These are phyloP conservation scores for Sarocladium strictum DNA, from an alignment of 2,329 filamentous ascomycete species.

Conservation along the genomic window DNA sequence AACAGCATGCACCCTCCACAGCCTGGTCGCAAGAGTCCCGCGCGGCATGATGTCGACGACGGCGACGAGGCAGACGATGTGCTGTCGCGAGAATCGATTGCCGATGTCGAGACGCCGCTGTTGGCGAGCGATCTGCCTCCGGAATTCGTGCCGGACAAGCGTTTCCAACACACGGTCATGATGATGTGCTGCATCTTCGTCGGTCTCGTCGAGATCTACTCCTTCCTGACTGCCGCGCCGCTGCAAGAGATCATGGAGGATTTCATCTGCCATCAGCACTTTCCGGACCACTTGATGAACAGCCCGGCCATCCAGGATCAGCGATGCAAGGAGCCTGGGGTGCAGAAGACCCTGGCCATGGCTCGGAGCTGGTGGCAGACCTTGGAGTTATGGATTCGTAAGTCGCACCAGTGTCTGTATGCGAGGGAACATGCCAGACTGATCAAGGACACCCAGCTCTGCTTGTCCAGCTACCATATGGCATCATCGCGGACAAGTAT, in stretches of 20 bases:
- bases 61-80: background rate
- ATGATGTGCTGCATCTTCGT: slow-evolving; percentile 31
- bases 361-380: slow-evolving; percentile 38
- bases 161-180: slow-evolving; percentile 23
- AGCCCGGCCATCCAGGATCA: slow-evolving; percentile 27
- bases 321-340: slow-evolving; percentile 41
- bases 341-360: slow-evolving; percentile 47
- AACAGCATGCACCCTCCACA: background rate
- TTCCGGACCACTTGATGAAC: slow-evolving; percentile 31
- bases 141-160: slow-evolving; percentile 12
- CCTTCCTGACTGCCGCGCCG: slow-evolving; percentile 33
- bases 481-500: slow-evolving; percentile 40
- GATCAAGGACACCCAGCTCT: slow-evolving; percentile 23
- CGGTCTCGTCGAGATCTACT: slow-evolving; percentile 36
- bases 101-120: background rate
- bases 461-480: slow-evolving; percentile 38
- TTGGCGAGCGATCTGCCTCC: background rate
- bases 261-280: slow-evolving; percentile 45
- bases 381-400: slow-evolving; percentile 42
- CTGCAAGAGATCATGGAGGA: slow-evolving; percentile 45
- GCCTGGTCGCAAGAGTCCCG: background rate
- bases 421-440: background rate
- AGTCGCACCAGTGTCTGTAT: slow-evolving; percentile 13
- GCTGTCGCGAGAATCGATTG: background rate
- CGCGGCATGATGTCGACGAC: background rate